Percentiles rank a stretch among this genome's conserved stretches.
phyloP scores from a whole-genome alignment of 805 yeast genomes.

The Wickerhamomyces ciferrii region DNA sequence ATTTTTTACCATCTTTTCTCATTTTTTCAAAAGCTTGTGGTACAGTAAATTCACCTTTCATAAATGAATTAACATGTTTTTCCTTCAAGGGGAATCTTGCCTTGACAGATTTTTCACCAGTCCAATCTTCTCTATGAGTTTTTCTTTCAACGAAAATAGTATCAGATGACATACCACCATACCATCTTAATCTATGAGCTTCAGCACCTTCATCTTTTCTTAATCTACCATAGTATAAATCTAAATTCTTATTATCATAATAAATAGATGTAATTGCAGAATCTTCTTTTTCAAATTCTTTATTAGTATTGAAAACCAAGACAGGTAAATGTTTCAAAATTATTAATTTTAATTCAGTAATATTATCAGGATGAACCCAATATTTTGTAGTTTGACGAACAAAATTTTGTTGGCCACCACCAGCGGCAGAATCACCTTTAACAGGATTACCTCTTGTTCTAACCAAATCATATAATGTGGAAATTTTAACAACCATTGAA shows the following conservation, averaged over 20 bases:
- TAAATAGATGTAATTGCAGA: slow-evolving; percentile 96
- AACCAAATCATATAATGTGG: slow-evolving; percentile 85
- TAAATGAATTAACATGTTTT: slow-evolving; percentile 78
- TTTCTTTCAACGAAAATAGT: slow-evolving; percentile 94
- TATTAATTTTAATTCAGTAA: slow-evolving; percentile 90
- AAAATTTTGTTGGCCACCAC: slow-evolving; percentile 96
- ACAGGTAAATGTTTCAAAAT: slow-evolving; percentile 95
- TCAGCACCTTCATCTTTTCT: slow-evolving; percentile 98
- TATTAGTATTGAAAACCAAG: slow-evolving; percentile 90
- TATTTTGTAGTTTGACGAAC: slow-evolving; percentile 98
- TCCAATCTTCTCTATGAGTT: slow-evolving; percentile 99
- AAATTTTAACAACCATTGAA: slow-evolving; percentile 78
- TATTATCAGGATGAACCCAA: slow-evolving; percentile 99
- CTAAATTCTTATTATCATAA: slow-evolving; percentile 86
- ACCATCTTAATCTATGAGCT: slow-evolving; percentile 97
- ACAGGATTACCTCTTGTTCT: slow-evolving; percentile 96
- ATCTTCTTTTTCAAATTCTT: slow-evolving; percentile 93
- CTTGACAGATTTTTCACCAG: slow-evolving; percentile 98
- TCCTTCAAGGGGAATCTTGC: slow-evolving; percentile 94
- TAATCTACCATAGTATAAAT: slow-evolving; percentile 88
- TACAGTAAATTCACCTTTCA: slow-evolving; percentile 81
- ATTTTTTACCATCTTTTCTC: slow-evolving; percentile 88
- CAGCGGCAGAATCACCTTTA: slow-evolving; percentile 94
- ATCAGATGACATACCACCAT: slow-evolving; percentile 94
- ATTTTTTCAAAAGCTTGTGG: slow-evolving; percentile 87